These are phyloP conservation scores for Aureococcus anophagefferens DNA, from an alignment of 108 stramenopile species.

Conservation along the genomic window DNA sequence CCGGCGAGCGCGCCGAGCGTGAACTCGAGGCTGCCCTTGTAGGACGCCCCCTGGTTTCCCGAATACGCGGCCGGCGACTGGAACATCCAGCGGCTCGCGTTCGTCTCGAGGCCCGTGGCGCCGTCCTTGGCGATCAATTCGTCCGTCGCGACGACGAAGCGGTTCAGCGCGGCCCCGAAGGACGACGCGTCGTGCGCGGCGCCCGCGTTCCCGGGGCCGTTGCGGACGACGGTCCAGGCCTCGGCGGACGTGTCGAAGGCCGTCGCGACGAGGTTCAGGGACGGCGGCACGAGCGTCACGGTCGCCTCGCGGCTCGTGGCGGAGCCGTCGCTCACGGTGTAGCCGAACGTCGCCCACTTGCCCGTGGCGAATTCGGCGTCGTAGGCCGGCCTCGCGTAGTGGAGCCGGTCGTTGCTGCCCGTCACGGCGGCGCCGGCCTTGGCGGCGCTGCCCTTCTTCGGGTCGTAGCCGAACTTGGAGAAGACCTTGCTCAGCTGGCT, in stretches of 20 bases:
- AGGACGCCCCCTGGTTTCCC: conserved; percentile 47
- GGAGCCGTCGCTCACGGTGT: conserved; percentile 39
- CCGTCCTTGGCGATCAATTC: conserved; percentile 29
- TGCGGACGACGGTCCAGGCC: conserved; percentile 35
- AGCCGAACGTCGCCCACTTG: conserved; percentile 30
- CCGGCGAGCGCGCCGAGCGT: conserved; percentile 50
- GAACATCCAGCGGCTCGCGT: conserved; percentile 50
- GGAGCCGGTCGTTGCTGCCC: conserved; percentile 34
- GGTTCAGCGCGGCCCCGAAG: conserved; percentile 36
- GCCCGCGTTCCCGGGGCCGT: conserved; percentile 16
- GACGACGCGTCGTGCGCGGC: conserved; percentile 37
- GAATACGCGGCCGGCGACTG: conserved; percentile 32
- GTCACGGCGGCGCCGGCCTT: conserved; percentile 23
- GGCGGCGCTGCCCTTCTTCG: conserved; percentile 33
- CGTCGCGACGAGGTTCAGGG: conserved; percentile 24
- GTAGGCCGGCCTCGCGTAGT: conserved; percentile 39
- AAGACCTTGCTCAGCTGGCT: conserved; percentile 47
- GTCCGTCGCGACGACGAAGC: conserved; percentile 47
- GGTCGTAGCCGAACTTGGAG: conserved; percentile 53
- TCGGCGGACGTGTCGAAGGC: conserved; percentile 35
- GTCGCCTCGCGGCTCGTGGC: conserved; percentile 30
- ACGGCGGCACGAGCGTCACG: conserved; percentile 40
- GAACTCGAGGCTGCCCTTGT: conserved; percentile 46
- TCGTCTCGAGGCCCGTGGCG: conserved; percentile 16
- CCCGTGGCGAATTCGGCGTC: conserved; percentile 12